phyloP scores from a whole-genome alignment of 2,329 filamentous ascomycete species.

The Salinomyces thailandicus region DNA sequence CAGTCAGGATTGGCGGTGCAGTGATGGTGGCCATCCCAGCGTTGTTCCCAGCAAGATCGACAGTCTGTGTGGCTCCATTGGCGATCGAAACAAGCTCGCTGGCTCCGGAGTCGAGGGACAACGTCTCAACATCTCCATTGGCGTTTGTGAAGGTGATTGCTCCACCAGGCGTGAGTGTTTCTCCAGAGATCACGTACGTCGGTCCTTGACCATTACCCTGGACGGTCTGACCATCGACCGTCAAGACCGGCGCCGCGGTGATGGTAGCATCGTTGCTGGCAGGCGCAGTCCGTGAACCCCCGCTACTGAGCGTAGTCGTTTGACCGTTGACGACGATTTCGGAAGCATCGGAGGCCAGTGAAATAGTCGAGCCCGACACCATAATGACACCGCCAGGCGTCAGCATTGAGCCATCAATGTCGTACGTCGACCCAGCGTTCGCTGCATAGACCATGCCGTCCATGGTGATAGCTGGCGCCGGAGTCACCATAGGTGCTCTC shows the following conservation, averaged over 20 bases:
- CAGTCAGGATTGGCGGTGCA: slow-evolving; percentile 20
- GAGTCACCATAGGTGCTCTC: slow-evolving; percentile 21
- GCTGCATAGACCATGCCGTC: slow-evolving; percentile 21
- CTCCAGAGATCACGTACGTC: slow-evolving; percentile 20
- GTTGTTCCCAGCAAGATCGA: slow-evolving; percentile 2
- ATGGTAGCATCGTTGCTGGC: slow-evolving; percentile 8
- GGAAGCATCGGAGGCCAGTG: slow-evolving; percentile 12
- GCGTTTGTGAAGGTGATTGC: slow-evolving; percentile 14
- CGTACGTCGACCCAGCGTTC: slow-evolving; percentile 25
- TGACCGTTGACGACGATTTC: slow-evolving; percentile 19
- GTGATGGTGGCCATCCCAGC: slow-evolving; percentile 14
- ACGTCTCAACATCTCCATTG: slow-evolving; percentile 17
- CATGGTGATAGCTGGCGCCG: slow-evolving; percentile 22
- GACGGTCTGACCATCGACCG: slow-evolving; percentile 19
- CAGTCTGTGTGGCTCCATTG: slow-evolving; percentile 12
- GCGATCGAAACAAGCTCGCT: slow-evolving; percentile 15
- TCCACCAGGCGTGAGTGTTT: slow-evolving; percentile 16
- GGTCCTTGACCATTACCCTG: slow-evolving; percentile 17
- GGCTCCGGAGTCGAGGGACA: slow-evolving; percentile 15
- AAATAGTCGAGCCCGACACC: slow-evolving; percentile 16
- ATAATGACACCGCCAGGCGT: slow-evolving; percentile 17
- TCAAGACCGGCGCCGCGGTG: slow-evolving; percentile 22
- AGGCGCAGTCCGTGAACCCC: background rate
- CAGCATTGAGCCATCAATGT: slow-evolving; percentile 15
- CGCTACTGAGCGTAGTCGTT: slow-evolving; percentile 7